A percentile compares a stretch with the other conserved stretches of the same genome.
These are phyloP conservation scores for Suhomyces kunorum DNA, from an alignment of 1,139 yeast species.

Conservation along the genomic window DNA sequence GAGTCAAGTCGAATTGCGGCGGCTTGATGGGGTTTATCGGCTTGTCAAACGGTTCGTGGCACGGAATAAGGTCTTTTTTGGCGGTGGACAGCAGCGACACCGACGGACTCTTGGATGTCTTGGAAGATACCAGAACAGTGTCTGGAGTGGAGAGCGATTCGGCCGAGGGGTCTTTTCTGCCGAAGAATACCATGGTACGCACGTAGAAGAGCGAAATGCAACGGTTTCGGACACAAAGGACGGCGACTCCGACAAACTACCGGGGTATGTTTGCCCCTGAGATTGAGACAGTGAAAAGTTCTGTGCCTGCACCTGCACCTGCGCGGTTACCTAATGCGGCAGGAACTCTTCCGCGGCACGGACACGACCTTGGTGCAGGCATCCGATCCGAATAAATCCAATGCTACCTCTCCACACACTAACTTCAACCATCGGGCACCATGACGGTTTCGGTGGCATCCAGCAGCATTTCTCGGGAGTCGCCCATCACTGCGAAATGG, in stretches of 20 bases:
- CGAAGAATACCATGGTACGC: constrained; percentile 9
- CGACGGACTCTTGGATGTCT: constrained; percentile 13
- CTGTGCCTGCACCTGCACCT: no score
- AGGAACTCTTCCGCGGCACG: no score
- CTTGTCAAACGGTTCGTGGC: constrained; percentile 43
- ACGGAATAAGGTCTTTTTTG: constrained; percentile 27
- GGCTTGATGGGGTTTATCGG: constrained; percentile 40
- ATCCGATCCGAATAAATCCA: not conserved
- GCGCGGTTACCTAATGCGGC: no score
- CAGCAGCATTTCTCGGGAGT: constrained; percentile 11
- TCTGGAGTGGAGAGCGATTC: constrained; percentile 8
- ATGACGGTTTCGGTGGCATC: constrained; percentile 8
- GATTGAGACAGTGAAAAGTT: no score
- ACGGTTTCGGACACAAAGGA: not conserved
- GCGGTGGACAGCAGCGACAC: constrained; percentile 10
- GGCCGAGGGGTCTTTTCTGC: constrained; percentile 6
- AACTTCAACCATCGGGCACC: not conserved
- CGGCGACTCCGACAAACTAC: no score
- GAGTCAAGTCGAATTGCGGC: constrained; percentile 33
- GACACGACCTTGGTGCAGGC: no score
- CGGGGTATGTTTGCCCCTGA: no score
- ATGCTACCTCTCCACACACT: not conserved
- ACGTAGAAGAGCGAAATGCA: not conserved
- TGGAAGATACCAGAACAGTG: constrained; percentile 10
- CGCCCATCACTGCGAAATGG: constrained; percentile 14